A percentile compares a stretch with the other conserved stretches of the same genome.
Evolutionary conservation across 768 basidiomycete genomes (phyloP).

Genomic region (Lentinula guzmanii): DNA sequence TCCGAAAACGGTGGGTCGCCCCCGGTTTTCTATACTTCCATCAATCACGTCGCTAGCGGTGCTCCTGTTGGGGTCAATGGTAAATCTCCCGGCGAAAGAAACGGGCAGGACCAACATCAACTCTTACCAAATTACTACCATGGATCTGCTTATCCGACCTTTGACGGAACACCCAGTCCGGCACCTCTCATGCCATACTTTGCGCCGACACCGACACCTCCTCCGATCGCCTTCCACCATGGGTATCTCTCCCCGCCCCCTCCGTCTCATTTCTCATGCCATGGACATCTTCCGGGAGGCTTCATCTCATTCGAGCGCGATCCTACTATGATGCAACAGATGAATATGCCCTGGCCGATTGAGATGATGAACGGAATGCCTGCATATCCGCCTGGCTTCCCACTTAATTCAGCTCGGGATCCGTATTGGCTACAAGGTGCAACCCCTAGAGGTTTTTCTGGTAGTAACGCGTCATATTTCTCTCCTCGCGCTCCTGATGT

Average conservation of each 20-base stretch:
- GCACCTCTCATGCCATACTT: not conserved
- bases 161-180: not conserved
- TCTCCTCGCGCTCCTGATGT: not conserved
- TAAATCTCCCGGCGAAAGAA: not conserved
- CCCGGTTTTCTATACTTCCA: not conserved
- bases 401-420: not conserved
- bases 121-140: not conserved
- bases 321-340: not conserved
- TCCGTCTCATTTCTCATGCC: not conserved
- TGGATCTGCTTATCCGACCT: not conserved
- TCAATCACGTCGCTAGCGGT: not conserved
- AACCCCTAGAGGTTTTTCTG: not conserved
- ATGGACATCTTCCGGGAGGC: not conserved
- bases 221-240: not conserved
- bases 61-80: not conserved
- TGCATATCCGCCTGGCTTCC: not conserved
- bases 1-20: not conserved
- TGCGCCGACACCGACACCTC: not conserved
- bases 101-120: not conserved
- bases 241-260: not conserved
- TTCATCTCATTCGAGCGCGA: not conserved
- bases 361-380: not conserved
- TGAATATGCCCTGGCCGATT: not conserved
- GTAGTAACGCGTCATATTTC: not conserved
- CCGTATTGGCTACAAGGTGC: conserved; percentile 1